Evolutionary conservation across 495 filamentous ascomycete species (phyloP).

Genomic region (Neurospora sp.): DNA sequence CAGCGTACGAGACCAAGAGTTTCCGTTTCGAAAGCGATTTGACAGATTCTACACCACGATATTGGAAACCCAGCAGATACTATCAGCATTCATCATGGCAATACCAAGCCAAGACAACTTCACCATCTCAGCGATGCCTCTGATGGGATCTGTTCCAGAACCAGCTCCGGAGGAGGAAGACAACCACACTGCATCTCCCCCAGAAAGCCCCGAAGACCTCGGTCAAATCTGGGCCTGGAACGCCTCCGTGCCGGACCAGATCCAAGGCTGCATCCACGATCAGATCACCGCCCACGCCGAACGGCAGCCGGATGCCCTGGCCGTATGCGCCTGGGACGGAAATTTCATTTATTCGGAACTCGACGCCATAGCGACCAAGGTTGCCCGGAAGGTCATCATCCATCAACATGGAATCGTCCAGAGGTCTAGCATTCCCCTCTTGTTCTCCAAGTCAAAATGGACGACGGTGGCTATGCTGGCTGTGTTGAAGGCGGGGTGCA

Average conservation of each 20-base stretch:
- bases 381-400: slow-evolving; percentile 33
- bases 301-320: slow-evolving; percentile 9
- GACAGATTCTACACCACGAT: not conserved
- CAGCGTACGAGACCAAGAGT: not conserved
- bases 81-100: not conserved
- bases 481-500: slow-evolving; percentile 47
- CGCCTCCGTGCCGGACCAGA: not conserved
- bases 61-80: too few relatives aligned
- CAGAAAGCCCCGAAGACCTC: not conserved
- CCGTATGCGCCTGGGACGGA: slow-evolving; percentile 42
- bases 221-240: slow-evolving; percentile 14
- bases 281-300: slow-evolving; percentile 12
- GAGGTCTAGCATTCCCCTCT: slow-evolving; percentile 44
- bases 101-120: not conserved
- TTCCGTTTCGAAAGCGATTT: not conserved
- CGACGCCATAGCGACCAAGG: slow-evolving; percentile 28
- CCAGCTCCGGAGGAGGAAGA: too few relatives aligned
- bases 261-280: slow-evolving; percentile 20
- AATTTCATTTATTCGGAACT: slow-evolving; percentile 42
- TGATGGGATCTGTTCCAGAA: not conserved
- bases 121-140: not conserved
- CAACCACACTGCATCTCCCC: not conserved
- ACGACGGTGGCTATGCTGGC: slow-evolving; percentile 45
- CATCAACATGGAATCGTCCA: slow-evolving; percentile 34
- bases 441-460: slow-evolving; percentile 47